These are phyloP conservation scores for Pueraria montana DNA, from an alignment of 306 rosid genomes.

Conservation along the genomic window DNA sequence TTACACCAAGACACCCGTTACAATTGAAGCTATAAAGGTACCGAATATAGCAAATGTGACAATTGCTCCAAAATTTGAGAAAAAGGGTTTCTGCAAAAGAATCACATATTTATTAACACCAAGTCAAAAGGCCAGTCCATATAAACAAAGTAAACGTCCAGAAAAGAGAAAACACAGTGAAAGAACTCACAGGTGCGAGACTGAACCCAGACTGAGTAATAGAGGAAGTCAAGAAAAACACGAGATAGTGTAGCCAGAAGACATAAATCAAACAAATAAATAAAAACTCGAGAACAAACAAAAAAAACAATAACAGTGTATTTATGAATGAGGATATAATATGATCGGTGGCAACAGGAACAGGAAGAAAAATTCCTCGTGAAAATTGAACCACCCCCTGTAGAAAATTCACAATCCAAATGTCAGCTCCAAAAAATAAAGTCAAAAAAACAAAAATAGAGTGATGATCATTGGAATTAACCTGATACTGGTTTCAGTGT, in stretches of 20 bases:
- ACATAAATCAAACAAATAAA: conserved; percentile 22
- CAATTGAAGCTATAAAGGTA: conserved; percentile 87
- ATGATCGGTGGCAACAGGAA: conserved; percentile 97
- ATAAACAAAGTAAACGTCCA: conserved; percentile 24
- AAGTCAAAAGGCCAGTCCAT: conserved; percentile 18
- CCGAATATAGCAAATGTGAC: conserved; percentile 95
- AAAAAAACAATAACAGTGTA: background rate
- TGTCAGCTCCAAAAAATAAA: conserved; percentile 18
- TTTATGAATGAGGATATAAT: conserved; percentile 77
- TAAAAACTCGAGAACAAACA: background rate
- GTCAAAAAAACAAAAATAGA: background rate
- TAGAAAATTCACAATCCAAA: conserved; percentile 30
- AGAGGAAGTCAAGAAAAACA: conserved; percentile 68
- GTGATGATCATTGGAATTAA: conserved; percentile 19
- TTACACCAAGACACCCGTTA: conserved; percentile 93
- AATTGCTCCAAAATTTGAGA: conserved; percentile 98
- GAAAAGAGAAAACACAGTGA: background rate
- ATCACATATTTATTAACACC: conserved; percentile 15
- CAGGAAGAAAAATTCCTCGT: conserved; percentile 96
- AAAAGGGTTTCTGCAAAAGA: conserved; percentile 85
- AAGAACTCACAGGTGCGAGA: conserved; percentile 88
- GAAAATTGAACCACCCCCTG: conserved; percentile 99
- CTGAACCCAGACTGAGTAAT: conserved; percentile 99
- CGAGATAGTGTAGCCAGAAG: background rate
- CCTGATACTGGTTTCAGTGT: conserved; percentile 93